Base-by-base conservation (phyloP, 192 early-diverging fungal genomes). In the Lunasporangiospora selenospora region DNA sequence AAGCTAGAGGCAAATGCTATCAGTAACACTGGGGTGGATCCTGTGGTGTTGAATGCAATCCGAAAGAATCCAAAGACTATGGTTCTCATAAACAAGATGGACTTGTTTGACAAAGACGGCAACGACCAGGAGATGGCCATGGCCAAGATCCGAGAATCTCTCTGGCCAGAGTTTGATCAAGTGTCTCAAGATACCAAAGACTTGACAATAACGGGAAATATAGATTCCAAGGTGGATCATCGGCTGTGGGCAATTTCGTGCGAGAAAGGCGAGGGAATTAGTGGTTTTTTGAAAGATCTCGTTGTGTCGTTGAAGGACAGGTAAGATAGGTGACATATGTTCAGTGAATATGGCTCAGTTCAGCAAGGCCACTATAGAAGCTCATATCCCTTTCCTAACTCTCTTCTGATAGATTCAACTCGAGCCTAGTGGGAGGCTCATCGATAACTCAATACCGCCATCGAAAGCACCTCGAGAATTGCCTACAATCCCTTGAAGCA, bases 391-490 rank as follows among this genome's bases (percentile, higher is more conserved):
- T 18, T 31, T 39, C 13, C 40, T 15, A 33, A 31, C 12, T 0
- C 1, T 38, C 16, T 33, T 40, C 39, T 26, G 24, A n/a, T 37
- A 78, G 76, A 42, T 79, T 69, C 44, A 71, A 79, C 34, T 43
- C 53, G 26, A 65, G 57, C 12, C n/a, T 59, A 27, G 38, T 62
- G 4, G 56, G 67, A 39, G 66, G 75, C 23, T 67, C 80, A 52
- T 77, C 88, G 23, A 84, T 93, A 46, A 93, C 89, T 1, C 88
- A 90, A 53, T 77, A 80, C 13, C 67, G 91, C 23, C 88, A 91
- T 64, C 81, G 91, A 12, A 64, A 85, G 52, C 85, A 89, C 44
- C 75, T 90, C 21, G 62, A 81, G 23, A 75, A 76, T 16, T 90
- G 87, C 44, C 11, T 88, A 21, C 56, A 55, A 4, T 67, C 66